Evolutionary conservation across 208 protist genomes (phyloP), one percentile per base, ranked within the genome.

Genomic region (Leishmania arabica): DNA sequence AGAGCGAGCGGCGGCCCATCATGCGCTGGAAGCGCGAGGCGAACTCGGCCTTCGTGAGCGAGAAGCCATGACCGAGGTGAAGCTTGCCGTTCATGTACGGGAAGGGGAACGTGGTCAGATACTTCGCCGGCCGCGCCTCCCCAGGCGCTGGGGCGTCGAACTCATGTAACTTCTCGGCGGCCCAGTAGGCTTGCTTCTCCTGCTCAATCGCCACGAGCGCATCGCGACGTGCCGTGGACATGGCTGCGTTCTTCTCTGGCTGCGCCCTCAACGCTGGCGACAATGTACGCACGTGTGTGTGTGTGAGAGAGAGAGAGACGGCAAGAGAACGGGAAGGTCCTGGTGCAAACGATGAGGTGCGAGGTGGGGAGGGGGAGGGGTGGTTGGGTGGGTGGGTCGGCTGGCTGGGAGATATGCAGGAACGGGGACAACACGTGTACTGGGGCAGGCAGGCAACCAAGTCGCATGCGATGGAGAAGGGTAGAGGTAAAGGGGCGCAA

Each of bases 61-160:
- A 99, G 91, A 99, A 99, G 34, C 95, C 94, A 88, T 99, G 99
- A 7, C 99, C 99, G 45, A 99, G 91, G 87, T 99, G 99, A 1
- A 99, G 96, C 62, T 89, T 90, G 68, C 99, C 99, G 87, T 99
- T 99, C 99, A 99, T 99, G 97, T 99, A 99, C n/a, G 99, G 99
- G 84, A 99, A 99, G n/a, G 99, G 99, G 82, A 99, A 99, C 21
- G 99, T 99, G 66, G 98, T 95, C 70, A 99, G 92, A 91, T 96
- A 99, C 92, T 99, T 99, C 42, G 85, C 82, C 27, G 86, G 89
- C 24, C 76, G 78, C 7, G 49, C 64, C 75, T 91, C 88, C 15
- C 92, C 89, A 3, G 83, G 80, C 53, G 81, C 71, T 13, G 92
- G 92, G 51, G 94, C 92, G 62, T 97, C 88, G 31, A 86, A 73